A percentile compares a stretch with the other conserved stretches of the same genome.
These are phyloP conservation scores for Bretschneidera sinensis DNA, from an alignment of 345 rosid species.

Conservation along the genomic window DNA sequence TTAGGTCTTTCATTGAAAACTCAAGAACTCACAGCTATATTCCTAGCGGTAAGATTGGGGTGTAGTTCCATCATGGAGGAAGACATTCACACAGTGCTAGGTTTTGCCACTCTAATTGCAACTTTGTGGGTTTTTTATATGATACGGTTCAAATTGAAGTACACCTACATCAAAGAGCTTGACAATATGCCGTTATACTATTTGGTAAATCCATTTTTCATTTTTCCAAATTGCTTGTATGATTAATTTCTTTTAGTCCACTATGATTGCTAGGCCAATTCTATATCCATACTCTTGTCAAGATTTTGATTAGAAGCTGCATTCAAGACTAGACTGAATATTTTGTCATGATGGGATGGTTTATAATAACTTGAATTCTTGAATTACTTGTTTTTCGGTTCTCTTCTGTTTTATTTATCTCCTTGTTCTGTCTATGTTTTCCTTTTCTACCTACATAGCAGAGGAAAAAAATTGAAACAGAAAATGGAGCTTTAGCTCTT, in stretches of 20 bases:
- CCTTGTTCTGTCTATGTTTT: too few species aligned
- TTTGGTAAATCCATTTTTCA: constrained; percentile 38
- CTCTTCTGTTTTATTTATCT: too few species aligned
- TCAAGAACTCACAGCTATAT: constrained; percentile 70
- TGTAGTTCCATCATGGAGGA: constrained; percentile 42
- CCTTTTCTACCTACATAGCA: too few species aligned
- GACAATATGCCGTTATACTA: constrained; percentile 57
- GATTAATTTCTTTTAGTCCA: neutral
- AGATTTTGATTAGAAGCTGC: too few species aligned
- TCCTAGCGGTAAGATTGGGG: constrained; percentile 49
- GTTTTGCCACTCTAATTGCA: constrained; percentile 45
- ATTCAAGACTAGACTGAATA: too few species aligned
- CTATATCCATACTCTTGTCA: too few species aligned
- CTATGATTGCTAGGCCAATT: neutral
- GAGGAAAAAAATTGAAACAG: too few species aligned
- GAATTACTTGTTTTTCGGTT: neutral
- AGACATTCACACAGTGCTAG: constrained; percentile 62
- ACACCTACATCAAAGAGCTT: constrained; percentile 53
- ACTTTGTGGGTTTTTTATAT: constrained; percentile 72
- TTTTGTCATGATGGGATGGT: too few species aligned
- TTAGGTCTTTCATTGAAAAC: constrained; percentile 75
- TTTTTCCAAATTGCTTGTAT: neutral
- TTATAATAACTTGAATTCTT: too few species aligned
- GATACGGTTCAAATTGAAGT: constrained; percentile 66
- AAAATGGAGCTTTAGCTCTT: too few species aligned